Conservation (phyloP, 148 eudicot genomes). For the Chenopodium suecicum region DNA sequence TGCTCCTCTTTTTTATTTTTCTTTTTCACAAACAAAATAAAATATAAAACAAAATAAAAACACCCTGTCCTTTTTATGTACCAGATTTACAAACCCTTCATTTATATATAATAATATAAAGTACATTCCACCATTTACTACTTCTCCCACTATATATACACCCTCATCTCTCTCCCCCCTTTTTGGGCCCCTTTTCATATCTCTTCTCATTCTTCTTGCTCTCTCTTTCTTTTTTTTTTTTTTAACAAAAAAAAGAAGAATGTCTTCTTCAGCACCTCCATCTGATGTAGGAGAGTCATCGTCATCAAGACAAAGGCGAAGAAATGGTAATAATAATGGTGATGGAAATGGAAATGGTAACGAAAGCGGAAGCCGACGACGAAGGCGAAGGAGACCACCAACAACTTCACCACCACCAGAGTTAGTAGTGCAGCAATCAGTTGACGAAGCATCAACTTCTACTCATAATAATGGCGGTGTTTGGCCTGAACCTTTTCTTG, state of each 20-base stretch:
- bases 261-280: conserved; percentile 11
- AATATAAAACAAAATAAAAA: not conserved
- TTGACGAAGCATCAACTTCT: conserved; percentile 41
- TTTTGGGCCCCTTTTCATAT: not conserved
- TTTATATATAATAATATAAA: not conserved
- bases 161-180: too few relatives aligned
- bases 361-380: conserved; percentile 18
- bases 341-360: not conserved
- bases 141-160: too few relatives aligned
- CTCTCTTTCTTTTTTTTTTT: not conserved
- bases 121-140: not conserved
- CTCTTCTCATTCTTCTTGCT: not conserved
- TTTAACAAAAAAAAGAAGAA: not conserved
- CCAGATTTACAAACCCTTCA: not conserved
- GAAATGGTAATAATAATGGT: conserved; percentile 9
- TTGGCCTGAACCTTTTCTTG: conserved; percentile 91
- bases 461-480: conserved; percentile 41
- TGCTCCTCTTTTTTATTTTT: not conserved
- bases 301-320: conserved; percentile 12
- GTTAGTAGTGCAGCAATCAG: too few relatives aligned
- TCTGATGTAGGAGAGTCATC: conserved; percentile 13
- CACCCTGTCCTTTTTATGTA: conserved; percentile 1
- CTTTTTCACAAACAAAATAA: not conserved
- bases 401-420: not conserved
- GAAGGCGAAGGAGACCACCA: conserved; percentile 23